Evolutionary conservation across 768 basidiomycete genomes (phyloP), one percentile per base, ranked within the genome.

Genomic region (Strobilomyces dryophilus): DNA sequence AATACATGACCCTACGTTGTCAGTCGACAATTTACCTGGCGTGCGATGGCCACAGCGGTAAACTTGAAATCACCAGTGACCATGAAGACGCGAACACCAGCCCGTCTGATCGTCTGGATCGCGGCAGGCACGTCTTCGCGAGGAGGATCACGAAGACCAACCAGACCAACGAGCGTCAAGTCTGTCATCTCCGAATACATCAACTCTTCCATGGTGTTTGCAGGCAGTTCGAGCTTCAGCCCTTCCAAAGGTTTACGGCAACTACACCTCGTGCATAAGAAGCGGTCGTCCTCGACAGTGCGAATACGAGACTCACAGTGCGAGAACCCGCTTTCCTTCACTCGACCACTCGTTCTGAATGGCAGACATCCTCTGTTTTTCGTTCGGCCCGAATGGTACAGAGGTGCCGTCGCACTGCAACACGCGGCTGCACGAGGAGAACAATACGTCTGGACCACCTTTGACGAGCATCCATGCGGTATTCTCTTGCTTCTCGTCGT

Each of bases 131-230:
- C 76, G 39, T 82, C 77, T 5, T 73, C 73, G 17, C 82, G 75
- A n/a, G 81, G 81, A 14, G 82, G 82, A 56, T 84, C 82, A 57
- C 75, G 74, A 54, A 84, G 73, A n/a, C 75, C 81, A 17, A 77
- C 72, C 1, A 84, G 73, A 12, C 79, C 79, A 8, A 80, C 66
- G 52, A 83, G 72, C 4, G 70, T 75, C 54, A 82, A 69, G 31
- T 68, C 71, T 17, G 62, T 44, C 51, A 64, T 71, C 64, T 57
- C 77, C 52, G 49, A 65, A 55, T 62, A 73, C 61, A 71, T 73
- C 21, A 75, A 66, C 29, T 82, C 77, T 32, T 68, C 66, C 56
- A 70, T 52, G 27, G 61, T 18, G n/a, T 66, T 61, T 12, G 62
- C 53, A 20, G 61, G 45, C 14, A 69, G 45, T 6, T 51, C 63